A percentile compares a stretch with the other conserved stretches of the same genome.
Conservation (phyloP, 768 basidiomycete species). For the Phaffia tasmanica region DNA sequence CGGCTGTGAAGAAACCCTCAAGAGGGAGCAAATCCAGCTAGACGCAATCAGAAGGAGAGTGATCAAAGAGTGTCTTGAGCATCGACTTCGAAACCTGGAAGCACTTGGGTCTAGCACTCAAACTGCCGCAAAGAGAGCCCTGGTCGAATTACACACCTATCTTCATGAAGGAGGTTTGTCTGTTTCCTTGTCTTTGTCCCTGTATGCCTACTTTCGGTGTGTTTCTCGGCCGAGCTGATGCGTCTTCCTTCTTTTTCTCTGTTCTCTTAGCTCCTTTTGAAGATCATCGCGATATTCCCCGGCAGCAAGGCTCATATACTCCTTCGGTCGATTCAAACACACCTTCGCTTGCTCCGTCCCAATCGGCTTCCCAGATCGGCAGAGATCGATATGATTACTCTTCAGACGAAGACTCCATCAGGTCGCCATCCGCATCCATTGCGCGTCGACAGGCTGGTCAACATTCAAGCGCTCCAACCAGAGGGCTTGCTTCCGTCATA, state of each 20-base stretch:
- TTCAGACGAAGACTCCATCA: conserved; percentile 1
- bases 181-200: neutral
- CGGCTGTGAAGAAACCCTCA: conserved; percentile 23
- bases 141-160: conserved; percentile 22
- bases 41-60: conserved; percentile 22
- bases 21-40: conserved; percentile 15
- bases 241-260: neutral
- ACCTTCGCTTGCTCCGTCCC: conserved; percentile 24
- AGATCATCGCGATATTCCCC: conserved; percentile 5
- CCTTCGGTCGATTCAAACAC: conserved; percentile 23
- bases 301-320: conserved; percentile 12
- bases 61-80: conserved; percentile 13
- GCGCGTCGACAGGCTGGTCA: conserved; percentile 1
- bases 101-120: conserved; percentile 10
- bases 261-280: conserved; percentile 19
- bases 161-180: conserved; percentile 21
- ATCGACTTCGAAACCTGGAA: conserved; percentile 13
- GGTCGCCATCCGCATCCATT: conserved; percentile 9
- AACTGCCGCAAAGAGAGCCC: conserved; percentile 19
- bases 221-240: neutral
- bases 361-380: conserved; percentile 24
- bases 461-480: neutral
- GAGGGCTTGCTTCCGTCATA: conserved; percentile 20
- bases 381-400: conserved; percentile 19
- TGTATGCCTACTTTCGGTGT: neutral